A percentile compares a stretch with the other conserved stretches of the same genome.
phyloP scores from a whole-genome alignment of 495 filamentous ascomycete species.

The Lasiosphaeriaceae sp. region DNA sequence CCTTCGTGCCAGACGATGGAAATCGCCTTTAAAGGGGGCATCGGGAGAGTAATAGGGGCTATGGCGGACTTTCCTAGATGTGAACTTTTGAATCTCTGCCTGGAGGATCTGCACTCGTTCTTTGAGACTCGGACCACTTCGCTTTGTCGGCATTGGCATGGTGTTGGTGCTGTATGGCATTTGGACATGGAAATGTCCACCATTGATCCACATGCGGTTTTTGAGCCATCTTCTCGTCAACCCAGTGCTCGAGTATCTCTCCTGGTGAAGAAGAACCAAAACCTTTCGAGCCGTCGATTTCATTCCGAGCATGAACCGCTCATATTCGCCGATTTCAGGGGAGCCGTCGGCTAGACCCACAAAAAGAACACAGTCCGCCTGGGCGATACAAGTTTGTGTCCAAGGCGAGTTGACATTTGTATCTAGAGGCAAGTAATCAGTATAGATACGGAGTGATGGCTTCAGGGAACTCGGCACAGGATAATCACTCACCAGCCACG shows the following conservation, averaged over 20 bases:
- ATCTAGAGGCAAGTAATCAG: conserved; percentile 50
- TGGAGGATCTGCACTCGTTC: conserved; percentile 91
- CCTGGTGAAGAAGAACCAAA: conserved; percentile 86
- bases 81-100: conserved; percentile 97
- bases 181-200: conserved; percentile 97
- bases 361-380: conserved; percentile 91
- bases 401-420: conserved; percentile 94
- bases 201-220: conserved; percentile 96
- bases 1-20: conserved; percentile 85
- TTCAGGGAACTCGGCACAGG: no score
- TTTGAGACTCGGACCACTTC: conserved; percentile 81
- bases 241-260: conserved; percentile 81
- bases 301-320: conserved; percentile 90
- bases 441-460: no score
- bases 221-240: conserved; percentile 85
- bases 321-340: conserved; percentile 88
- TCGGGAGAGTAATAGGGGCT: conserved; percentile 87
- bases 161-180: conserved; percentile 83
- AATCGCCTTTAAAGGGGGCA: conserved; percentile 92
- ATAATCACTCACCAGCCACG: conserved; percentile 67
- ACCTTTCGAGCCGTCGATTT: conserved; percentile 96
- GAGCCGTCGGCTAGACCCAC: conserved; percentile 90
- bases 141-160: conserved; percentile 69
- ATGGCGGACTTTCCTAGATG: conserved; percentile 77
- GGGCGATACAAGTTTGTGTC: conserved; percentile 96